Evolutionary conservation across 2,329 filamentous ascomycete species (phyloP).

Genomic region (Pseudocercospora cruenta): DNA sequence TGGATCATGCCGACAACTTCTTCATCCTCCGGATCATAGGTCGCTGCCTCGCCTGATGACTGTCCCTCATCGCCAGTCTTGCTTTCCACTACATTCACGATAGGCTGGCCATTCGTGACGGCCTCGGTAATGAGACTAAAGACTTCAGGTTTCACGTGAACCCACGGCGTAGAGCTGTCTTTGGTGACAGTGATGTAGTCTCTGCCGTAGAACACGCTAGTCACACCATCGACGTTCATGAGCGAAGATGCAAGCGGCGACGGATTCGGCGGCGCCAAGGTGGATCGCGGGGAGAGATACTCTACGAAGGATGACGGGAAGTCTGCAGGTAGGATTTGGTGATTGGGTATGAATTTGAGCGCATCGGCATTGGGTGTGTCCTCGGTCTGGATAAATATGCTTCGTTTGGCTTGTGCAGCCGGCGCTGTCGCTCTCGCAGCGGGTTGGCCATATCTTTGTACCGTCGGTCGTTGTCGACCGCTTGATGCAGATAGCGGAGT

Average conservation of each 20-base stretch:
- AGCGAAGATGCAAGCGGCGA: constrained; percentile 77
- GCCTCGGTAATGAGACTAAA: constrained; percentile 94
- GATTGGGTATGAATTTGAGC: constrained; percentile 93
- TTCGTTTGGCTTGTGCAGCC: constrained; percentile 54
- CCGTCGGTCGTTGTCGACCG: constrained; percentile 29
- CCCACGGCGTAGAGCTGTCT: constrained; percentile 84
- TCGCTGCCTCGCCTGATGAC: constrained; percentile 62
- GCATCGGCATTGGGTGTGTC: constrained; percentile 91
- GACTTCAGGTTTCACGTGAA: constrained; percentile 90
- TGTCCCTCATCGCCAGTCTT: constrained; percentile 56
- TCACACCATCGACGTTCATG: constrained; percentile 93
- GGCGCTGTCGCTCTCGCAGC: constrained; percentile 37
- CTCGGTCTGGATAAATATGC: constrained; percentile 98
- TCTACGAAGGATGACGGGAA: constrained; percentile 81
- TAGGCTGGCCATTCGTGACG: constrained; percentile 77
- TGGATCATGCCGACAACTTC: constrained; percentile 99
- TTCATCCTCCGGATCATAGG: constrained; percentile 85
- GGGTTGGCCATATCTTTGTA: constrained; percentile 27
- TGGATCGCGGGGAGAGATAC: constrained; percentile 86
- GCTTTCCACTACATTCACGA: constrained; percentile 73
- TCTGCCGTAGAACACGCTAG: constrained; percentile 86
- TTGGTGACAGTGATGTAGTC: constrained; percentile 99
- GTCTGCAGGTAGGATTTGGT: constrained; percentile 75
- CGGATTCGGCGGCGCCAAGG: constrained; percentile 82
- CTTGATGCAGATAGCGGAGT: constrained; percentile 29